Evolutionary conservation across 345 rosid species (phyloP).

Genomic region (Cardamine chenopodiifolia): DNA sequence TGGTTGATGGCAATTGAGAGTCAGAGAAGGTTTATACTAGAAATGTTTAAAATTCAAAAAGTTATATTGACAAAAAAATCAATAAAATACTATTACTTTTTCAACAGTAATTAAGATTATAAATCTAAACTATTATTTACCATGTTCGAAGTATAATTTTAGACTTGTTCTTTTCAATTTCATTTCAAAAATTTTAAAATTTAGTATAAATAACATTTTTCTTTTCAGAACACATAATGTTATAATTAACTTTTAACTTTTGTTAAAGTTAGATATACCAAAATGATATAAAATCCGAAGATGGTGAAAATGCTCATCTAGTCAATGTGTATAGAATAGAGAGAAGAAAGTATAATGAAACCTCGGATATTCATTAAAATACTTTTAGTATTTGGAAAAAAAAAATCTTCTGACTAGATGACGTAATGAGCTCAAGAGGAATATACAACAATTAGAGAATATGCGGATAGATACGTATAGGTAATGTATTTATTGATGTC

Average conservation of each 20-base stretch:
- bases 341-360: constrained; percentile 5
- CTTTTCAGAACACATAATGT: too few species aligned
- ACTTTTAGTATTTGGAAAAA: background rate
- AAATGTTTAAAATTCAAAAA: too few species aligned
- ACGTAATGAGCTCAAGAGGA: constrained; percentile 23
- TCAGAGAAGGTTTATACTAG: background rate
- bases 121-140: background rate
- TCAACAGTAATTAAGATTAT: background rate
- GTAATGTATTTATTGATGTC: constrained; percentile 20
- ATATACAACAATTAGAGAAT: background rate
- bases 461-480: constrained; percentile 12
- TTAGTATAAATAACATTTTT: background rate
- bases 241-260: too few species aligned
- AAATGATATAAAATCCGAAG: background rate
- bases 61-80: background rate
- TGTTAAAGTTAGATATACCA: background rate
- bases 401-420: background rate
- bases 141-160: too few species aligned
- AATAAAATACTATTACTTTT: too few species aligned
- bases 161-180: background rate
- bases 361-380: constrained; percentile 4
- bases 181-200: background rate
- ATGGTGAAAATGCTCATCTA: constrained; percentile 18
- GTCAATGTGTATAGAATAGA: background rate
- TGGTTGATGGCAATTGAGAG: background rate